Evolutionary conservation across 2,329 filamentous ascomycete genomes (phyloP), one percentile per base, ranked within the genome.

Genomic region (Knoxdaviesia capensis): DNA sequence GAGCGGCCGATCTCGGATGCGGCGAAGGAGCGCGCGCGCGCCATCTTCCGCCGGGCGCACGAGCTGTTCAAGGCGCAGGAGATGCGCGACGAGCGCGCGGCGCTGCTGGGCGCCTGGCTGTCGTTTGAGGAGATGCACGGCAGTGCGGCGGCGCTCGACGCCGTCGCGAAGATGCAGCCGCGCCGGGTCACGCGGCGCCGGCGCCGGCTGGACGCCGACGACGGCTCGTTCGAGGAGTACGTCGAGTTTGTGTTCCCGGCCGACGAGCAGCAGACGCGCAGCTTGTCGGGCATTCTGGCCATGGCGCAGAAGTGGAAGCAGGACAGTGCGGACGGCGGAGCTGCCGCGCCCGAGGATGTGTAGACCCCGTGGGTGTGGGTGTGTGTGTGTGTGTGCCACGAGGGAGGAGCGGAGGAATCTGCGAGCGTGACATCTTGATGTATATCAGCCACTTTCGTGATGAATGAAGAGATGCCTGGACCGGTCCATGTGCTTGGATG

Each of bases 241-340:
- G 74, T 90, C 62, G 90, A 96, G 58, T 96, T 93, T 53, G 74
- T 98, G 33, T 98, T 98, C 74, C 90, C 90, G 1, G 86, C 84
- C 5, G 90, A 96, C 63, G 87, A 94, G 58, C 75, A 84, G 62
- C 80, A 84, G 55, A 80, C 80, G 43, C 80, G 80, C 50, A 87
- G 83, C 52, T 64, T 94, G 58, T 82, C 82, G 41, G 84, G 81
- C 56, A 66, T 96, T 57, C 64, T 94, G 62, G 78, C 83, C 47
- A 80, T 80, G 71, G 87, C 88, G 44, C 78, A 86, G 58, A 75
- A 77, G 50, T 96, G 88, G 85, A 94, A 93, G 66, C 71, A 80
- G 56, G 65, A 65, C 48, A 61, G 62, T 7, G 66, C 63, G 2
- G 20, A 20, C 20, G 20, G 20, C 20, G 20, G 20, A 2, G 20